These are phyloP conservation scores for Dactylellina cionopaga DNA, from an alignment of 2,329 filamentous ascomycete genomes.

Conservation along the genomic window DNA sequence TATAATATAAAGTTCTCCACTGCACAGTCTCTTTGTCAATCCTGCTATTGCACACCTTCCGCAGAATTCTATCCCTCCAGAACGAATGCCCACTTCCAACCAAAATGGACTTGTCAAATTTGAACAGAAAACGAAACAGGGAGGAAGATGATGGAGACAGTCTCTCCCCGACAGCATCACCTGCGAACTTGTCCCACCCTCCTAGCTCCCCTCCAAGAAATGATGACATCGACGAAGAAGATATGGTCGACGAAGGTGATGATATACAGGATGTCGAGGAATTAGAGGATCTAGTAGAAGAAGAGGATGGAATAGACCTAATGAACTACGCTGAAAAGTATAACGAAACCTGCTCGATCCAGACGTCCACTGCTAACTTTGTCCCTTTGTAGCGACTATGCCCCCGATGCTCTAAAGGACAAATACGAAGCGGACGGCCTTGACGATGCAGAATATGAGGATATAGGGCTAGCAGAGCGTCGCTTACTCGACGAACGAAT, in stretches of 20 bases:
- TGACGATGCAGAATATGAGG: conserved; percentile 79
- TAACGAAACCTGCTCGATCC: conserved; percentile 68
- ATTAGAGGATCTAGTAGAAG: conserved; percentile 67
- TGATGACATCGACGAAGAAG: conserved; percentile 54
- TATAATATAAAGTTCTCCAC: too few relatives aligned
- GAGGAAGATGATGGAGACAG: conserved; percentile 29
- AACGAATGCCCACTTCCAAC: too few relatives aligned
- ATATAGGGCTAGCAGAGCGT: conserved; percentile 73
- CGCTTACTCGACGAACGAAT: conserved; percentile 77
- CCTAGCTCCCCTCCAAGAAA: conserved; percentile 59
- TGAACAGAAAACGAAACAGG: conserved; percentile 21
- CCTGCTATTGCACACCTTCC: too few relatives aligned
- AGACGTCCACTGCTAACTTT: conserved; percentile 69
- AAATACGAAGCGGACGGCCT: conserved; percentile 76
- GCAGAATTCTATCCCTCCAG: too few relatives aligned
- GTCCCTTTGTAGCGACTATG: conserved; percentile 76
- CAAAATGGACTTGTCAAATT: conserved; percentile 6
- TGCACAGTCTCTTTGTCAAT: too few relatives aligned
- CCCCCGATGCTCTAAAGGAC: conserved; percentile 76
- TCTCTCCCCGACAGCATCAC: conserved; percentile 33
- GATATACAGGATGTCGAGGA: conserved; percentile 74
- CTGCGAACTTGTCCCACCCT: conserved; percentile 58
- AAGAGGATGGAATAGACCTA: conserved; percentile 75
- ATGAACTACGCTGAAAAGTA: conserved; percentile 75
- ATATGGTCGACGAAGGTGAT: conserved; percentile 51